These are phyloP conservation scores for Nannizziopsis arthrosporioides DNA, from an alignment of 2,329 filamentous ascomycete species.

Conservation along the genomic window DNA sequence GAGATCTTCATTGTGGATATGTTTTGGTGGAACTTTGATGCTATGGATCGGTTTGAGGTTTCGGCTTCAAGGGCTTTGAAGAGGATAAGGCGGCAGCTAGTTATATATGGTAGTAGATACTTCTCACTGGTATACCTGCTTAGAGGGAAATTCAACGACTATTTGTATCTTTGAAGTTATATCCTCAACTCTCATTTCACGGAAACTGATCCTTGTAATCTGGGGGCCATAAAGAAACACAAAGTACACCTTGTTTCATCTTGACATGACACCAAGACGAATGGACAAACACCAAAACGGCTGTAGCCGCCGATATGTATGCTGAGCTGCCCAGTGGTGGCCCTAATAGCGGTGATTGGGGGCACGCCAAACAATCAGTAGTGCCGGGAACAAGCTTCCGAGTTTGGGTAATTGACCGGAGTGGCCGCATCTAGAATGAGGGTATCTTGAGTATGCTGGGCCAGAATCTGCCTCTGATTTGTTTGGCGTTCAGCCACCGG, in stretches of 20 bases:
- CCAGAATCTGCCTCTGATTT: not conserved
- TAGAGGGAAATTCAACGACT: too few relatives aligned
- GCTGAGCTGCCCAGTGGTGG: not conserved
- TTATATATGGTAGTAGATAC: too few relatives aligned
- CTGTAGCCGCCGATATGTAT: slow-evolving; percentile 5
- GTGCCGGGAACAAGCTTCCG: not conserved
- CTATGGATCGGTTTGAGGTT: too few relatives aligned
- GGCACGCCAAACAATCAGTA: not conserved
- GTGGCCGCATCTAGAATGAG: not conserved
- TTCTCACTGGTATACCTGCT: too few relatives aligned
- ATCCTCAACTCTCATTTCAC: not conserved
- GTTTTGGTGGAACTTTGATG: not conserved
- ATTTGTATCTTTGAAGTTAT: too few relatives aligned
- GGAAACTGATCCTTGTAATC: not conserved
- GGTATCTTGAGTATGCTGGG: not conserved
- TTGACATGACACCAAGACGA: not conserved
- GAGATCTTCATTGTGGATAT: not conserved
- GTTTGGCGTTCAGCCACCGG: slow-evolving; percentile 8
- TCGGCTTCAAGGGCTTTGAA: too few relatives aligned
- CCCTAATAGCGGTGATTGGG: not conserved
- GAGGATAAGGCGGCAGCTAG: too few relatives aligned
- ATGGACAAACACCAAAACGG: not conserved
- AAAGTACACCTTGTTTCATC: not conserved
- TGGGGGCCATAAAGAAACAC: too few relatives aligned
- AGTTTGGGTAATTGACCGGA: not conserved